phyloP scores from a whole-genome alignment of 148 eudicot species.

The Silene uniflora region DNA sequence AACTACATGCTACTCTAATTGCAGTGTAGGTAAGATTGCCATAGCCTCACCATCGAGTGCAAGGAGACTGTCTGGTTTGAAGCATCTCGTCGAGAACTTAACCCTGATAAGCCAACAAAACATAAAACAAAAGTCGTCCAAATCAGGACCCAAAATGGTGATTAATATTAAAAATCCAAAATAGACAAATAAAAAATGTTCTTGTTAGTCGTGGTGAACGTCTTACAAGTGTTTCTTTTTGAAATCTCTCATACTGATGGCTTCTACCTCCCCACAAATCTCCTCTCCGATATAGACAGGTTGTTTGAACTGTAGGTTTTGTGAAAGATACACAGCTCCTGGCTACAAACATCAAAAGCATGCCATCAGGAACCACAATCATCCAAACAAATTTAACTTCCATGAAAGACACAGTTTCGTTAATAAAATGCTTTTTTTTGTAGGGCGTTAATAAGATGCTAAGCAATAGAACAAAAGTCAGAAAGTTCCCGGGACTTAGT shows the following conservation, averaged over 20 bases:
- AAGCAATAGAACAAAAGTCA: too few relatives aligned
- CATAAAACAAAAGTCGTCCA: background rate
- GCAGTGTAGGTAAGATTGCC: conserved; percentile 48
- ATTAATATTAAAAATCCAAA: background rate
- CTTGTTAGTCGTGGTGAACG: background rate
- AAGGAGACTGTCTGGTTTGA: conserved; percentile 36
- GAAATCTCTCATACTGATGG: conserved; percentile 29
- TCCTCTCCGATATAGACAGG: conserved; percentile 70
- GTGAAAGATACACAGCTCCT: conserved; percentile 77
- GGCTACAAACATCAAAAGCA: conserved; percentile 45
- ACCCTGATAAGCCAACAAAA: conserved; percentile 34
- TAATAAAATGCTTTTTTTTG: too few relatives aligned
- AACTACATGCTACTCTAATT: conserved; percentile 9
- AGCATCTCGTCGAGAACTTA: conserved; percentile 65
- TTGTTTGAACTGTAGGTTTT: conserved; percentile 61
- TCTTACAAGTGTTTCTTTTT: conserved; percentile 62
- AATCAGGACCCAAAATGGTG: background rate
- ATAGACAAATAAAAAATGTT: background rate
- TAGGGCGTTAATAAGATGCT: too few relatives aligned
- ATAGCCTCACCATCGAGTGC: conserved; percentile 76
- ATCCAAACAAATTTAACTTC: background rate
- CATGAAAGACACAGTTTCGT: background rate
- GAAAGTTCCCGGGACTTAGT: too few relatives aligned
- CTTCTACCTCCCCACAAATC: conserved; percentile 54
- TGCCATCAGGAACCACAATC: background rate